A percentile compares a stretch with the other conserved stretches of the same genome.
These are phyloP conservation scores for Globisporangium recalcitrans DNA, from an alignment of 352 stramenopile genomes.

Conservation along the genomic window DNA sequence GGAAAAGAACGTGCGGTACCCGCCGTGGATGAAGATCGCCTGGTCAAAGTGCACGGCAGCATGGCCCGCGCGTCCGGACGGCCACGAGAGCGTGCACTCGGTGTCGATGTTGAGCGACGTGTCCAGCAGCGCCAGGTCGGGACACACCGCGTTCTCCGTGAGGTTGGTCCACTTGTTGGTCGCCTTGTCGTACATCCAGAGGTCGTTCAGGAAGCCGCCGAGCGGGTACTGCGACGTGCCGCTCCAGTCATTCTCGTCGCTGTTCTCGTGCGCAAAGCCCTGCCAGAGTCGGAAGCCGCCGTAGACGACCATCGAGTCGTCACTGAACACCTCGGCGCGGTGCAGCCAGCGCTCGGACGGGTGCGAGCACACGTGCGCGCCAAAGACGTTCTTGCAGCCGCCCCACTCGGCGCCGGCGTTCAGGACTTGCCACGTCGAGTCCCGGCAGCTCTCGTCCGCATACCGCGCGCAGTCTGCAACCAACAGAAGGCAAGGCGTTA, in stretches of 20 bases:
- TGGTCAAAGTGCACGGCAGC: constrained; percentile 69
- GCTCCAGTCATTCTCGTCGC: constrained; percentile 79
- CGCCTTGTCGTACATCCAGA: constrained; percentile 85
- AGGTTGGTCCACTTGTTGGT: constrained; percentile 68
- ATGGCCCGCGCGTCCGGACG: constrained; percentile 81
- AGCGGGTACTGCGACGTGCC: constrained; percentile 65
- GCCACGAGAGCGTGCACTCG: constrained; percentile 87
- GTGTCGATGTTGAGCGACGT: constrained; percentile 57
- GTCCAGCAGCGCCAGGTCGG: constrained; percentile 47
- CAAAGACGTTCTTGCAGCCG: constrained; percentile 85
- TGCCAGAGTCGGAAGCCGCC: constrained; percentile 94
- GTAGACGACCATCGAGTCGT: constrained; percentile 90
- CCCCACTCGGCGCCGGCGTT: constrained; percentile 86
- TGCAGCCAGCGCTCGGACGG: constrained; percentile 89
- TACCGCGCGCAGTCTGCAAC: constrained; percentile 76
- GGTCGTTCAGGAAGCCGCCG: constrained; percentile 93
- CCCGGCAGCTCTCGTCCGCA: constrained; percentile 76
- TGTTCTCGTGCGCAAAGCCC: constrained; percentile 91
- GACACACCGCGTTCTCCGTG: constrained; percentile 62
- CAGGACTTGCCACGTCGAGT: constrained; percentile 82
- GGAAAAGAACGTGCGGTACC: constrained; percentile 93
- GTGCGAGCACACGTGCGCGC: constrained; percentile 83
- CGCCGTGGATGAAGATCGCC: constrained; percentile 87
- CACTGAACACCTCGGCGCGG: constrained; percentile 82
- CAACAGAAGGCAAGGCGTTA: not conserved